These are phyloP conservation scores for Hyphopichia homilentoma DNA, from an alignment of 805 yeast species.

Conservation along the genomic window DNA sequence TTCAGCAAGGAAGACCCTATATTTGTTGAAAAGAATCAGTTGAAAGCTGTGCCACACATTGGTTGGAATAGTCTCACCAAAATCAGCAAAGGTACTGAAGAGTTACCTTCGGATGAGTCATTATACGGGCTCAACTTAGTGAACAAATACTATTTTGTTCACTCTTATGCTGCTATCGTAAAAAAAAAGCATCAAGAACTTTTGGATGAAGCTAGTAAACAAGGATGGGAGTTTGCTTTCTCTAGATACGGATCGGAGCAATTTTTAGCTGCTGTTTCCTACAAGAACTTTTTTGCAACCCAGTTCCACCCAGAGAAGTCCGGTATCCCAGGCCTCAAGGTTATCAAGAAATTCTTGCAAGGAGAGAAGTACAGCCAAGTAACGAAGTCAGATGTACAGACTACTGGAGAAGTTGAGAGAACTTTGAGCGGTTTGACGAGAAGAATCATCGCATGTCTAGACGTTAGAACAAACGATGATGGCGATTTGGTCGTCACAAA, in stretches of 20 bases:
- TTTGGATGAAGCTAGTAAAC: slow-evolving; percentile 19
- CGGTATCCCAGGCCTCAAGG: slow-evolving; percentile 81
- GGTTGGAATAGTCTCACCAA: slow-evolving; percentile 78
- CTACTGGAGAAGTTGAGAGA: slow-evolving; percentile 21
- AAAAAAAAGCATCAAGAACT: slow-evolving; percentile 23
- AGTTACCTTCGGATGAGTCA: slow-evolving; percentile 19
- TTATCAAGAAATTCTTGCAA: slow-evolving; percentile 68
- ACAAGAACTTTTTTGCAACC: slow-evolving; percentile 83
- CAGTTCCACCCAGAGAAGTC: slow-evolving; percentile 99
- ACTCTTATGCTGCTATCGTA: slow-evolving; percentile 83
- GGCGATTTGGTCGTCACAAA: slow-evolving; percentile 98
- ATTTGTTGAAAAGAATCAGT: slow-evolving; percentile 22
- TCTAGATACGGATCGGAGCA: slow-evolving; percentile 73
- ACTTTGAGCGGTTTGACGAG: slow-evolving; percentile 70
- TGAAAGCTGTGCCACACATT: slow-evolving; percentile 90
- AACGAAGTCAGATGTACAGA: slow-evolving; percentile 13
- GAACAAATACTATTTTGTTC: slow-evolving; percentile 88
- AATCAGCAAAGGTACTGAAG: slow-evolving; percentile 17
- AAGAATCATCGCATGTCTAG: slow-evolving; percentile 93
- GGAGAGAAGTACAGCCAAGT: slow-evolving; percentile 30
- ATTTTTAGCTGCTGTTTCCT: slow-evolving; percentile 78
- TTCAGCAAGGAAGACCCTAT: slow-evolving; percentile 46
- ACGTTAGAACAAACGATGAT: slow-evolving; percentile 89
- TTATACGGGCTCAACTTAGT: slow-evolving; percentile 64
- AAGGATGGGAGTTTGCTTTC: slow-evolving; percentile 70